Percentiles rank a stretch among this genome's conserved stretches.
These are phyloP conservation scores for Hansenula lynferdii DNA, from an alignment of 1,139 yeast species.

Conservation along the genomic window DNA sequence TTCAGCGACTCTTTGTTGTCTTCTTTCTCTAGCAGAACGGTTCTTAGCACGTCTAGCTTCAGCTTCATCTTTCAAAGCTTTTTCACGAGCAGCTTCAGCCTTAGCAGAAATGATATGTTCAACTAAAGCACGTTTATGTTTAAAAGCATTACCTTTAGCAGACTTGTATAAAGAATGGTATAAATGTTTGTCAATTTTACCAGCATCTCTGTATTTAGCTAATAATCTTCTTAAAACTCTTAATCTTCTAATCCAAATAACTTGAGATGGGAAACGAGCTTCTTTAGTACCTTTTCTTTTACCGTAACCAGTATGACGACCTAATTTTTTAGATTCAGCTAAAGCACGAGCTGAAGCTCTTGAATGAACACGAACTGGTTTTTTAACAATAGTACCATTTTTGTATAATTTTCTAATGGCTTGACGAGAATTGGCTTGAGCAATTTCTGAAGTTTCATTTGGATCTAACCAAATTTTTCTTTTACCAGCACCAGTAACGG, in stretches of 20 bases:
- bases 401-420: slow-evolving; percentile 98
- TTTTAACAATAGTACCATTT: slow-evolving; percentile 98
- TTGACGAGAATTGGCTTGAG: slow-evolving; percentile 98
- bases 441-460: slow-evolving; percentile 92
- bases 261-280: slow-evolving; percentile 99
- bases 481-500: slow-evolving; percentile 99
- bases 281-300: slow-evolving; percentile 99
- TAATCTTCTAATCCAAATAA: slow-evolving; percentile 99
- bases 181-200: slow-evolving; percentile 99
- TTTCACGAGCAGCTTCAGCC: slow-evolving; percentile 99
- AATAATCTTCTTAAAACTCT: slow-evolving; percentile 98
- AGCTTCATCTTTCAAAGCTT: slow-evolving; percentile 98
- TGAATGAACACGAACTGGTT: slow-evolving; percentile 97
- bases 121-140: slow-evolving; percentile 99
- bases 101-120: slow-evolving; percentile 99
- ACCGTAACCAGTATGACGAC: slow-evolving; percentile 99
- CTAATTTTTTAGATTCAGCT: slow-evolving; percentile 95
- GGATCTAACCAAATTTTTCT: slow-evolving; percentile 99
- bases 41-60: slow-evolving; percentile 99
- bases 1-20: slow-evolving; percentile 96
- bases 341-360: slow-evolving; percentile 98
- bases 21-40: slow-evolving; percentile 99
- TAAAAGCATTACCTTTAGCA: slow-evolving; percentile 99
- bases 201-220: slow-evolving; percentile 99
- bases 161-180: slow-evolving; percentile 96